Percentiles rank a stretch among this genome's conserved stretches.
Conservation (phyloP, 2,329 filamentous ascomycete genomes). For the Aureobasidium namibiae region DNA sequence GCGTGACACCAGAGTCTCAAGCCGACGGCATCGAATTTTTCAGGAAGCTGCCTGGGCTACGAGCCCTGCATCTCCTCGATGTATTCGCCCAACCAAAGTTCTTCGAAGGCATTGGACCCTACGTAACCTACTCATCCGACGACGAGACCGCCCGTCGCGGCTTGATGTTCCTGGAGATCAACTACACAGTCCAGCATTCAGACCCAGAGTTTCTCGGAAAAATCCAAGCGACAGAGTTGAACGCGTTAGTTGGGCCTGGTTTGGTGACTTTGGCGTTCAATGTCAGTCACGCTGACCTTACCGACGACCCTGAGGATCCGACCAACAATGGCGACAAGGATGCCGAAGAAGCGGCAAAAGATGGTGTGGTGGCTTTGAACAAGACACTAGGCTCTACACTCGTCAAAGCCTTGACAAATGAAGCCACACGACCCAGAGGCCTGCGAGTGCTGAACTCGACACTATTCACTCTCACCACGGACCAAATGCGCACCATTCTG, state of each 20-base stretch:
- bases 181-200: constrained; percentile 39
- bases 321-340: constrained; percentile 20
- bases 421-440: constrained; percentile 25
- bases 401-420: constrained; percentile 27
- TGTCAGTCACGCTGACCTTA: constrained; percentile 27
- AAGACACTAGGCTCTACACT: constrained; percentile 22
- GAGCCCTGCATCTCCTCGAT: constrained; percentile 41
- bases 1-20: constrained; percentile 30
- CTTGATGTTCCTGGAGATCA: constrained; percentile 38
- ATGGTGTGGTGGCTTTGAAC: constrained; percentile 30
- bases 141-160: constrained; percentile 18
- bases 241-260: constrained; percentile 28
- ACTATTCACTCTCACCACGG: constrained; percentile 32
- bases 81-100: constrained; percentile 37
- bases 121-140: constrained; percentile 23
- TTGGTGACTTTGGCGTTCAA: constrained; percentile 33
- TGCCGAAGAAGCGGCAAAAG: constrained; percentile 23
- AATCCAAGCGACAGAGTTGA: constrained; percentile 31
- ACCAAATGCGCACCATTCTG: constrained; percentile 29
- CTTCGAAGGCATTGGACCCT: constrained; percentile 26
- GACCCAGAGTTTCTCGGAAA: constrained; percentile 35
- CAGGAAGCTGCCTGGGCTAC: constrained; percentile 26
- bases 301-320: constrained; percentile 19
- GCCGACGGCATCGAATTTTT: constrained; percentile 37
- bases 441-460: constrained; percentile 33